phyloP scores from a whole-genome alignment of 2,329 filamentous ascomycete species.

The Fusarium coicis region DNA sequence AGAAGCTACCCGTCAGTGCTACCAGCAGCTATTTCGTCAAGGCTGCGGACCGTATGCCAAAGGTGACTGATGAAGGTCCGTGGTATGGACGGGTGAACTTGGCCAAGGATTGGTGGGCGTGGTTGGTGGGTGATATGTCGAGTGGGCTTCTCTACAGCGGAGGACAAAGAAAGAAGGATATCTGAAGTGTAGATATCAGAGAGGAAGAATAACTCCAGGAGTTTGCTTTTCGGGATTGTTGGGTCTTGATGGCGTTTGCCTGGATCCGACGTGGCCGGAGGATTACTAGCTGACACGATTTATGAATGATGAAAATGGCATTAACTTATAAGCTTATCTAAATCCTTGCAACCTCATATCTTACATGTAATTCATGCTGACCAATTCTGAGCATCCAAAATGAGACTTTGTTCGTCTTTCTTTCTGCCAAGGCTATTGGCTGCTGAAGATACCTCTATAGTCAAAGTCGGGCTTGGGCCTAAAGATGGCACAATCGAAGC shows the following conservation, averaged over 20 bases:
- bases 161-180: constrained; percentile 40
- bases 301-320: not conserved
- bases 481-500: not conserved
- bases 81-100: constrained; percentile 52
- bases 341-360: too few species aligned
- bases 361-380: not conserved
- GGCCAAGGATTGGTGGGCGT: constrained; percentile 45
- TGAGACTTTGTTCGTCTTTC: not conserved
- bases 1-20: constrained; percentile 42
- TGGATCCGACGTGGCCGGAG: not conserved
- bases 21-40: constrained; percentile 51
- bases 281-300: not conserved
- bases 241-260: not conserved
- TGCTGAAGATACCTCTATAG: not conserved
- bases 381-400: not conserved
- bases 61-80: constrained; percentile 48
- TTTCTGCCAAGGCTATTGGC: not conserved
- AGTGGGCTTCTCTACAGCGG: constrained; percentile 47
- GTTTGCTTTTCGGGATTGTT: not conserved
- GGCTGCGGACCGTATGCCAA: constrained; percentile 51
- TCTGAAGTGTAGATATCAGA: not conserved
- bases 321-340: not conserved
- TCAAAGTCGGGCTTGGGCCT: not conserved
- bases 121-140: constrained; percentile 46
- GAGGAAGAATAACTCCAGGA: not conserved